phyloP scores from a whole-genome alignment of 2,329 filamentous ascomycete species.

The Colletotrichum gigasporum region DNA sequence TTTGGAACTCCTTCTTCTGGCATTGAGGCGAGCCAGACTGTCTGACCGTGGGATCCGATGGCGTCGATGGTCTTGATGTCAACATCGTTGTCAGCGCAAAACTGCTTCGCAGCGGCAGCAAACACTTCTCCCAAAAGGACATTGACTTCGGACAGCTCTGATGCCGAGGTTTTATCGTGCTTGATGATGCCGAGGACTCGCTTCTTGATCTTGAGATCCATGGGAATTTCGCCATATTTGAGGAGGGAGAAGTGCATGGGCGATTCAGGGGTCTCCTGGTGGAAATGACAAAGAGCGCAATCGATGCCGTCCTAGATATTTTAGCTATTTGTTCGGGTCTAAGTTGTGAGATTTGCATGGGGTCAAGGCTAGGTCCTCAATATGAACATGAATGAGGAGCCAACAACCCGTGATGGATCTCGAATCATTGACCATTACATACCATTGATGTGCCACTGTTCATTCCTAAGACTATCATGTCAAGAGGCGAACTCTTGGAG shows the following conservation, averaged over 20 bases:
- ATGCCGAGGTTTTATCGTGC: constrained; percentile 61
- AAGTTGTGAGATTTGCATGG: too few relatives aligned
- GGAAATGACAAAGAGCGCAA: constrained; percentile 65
- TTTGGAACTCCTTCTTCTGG: constrained; percentile 55
- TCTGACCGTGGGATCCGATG: constrained; percentile 67
- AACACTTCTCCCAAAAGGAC: too few relatives aligned
- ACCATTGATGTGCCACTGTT: too few relatives aligned
- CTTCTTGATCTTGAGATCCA: constrained; percentile 63
- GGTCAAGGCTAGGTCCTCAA: too few relatives aligned
- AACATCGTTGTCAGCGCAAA: constrained; percentile 52
- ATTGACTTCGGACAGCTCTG: constrained; percentile 64
- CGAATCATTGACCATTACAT: too few relatives aligned
- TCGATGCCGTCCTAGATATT: too few relatives aligned
- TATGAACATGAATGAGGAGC: too few relatives aligned
- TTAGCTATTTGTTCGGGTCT: too few relatives aligned
- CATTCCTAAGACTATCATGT: too few relatives aligned
- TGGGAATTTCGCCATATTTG: constrained; percentile 65
- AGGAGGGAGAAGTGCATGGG: constrained; percentile 66
- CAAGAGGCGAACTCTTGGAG: too few relatives aligned
- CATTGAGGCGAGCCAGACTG: constrained; percentile 66
- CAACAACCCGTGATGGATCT: too few relatives aligned
- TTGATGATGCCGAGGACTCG: constrained; percentile 66
- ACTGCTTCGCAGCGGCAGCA: too few relatives aligned
- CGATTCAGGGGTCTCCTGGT: constrained; percentile 58
- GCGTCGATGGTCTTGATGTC: constrained; percentile 58